These are phyloP conservation scores for Inonotus obliquus DNA, from an alignment of 1,284 basidiomycete genomes.

Conservation along the genomic window DNA sequence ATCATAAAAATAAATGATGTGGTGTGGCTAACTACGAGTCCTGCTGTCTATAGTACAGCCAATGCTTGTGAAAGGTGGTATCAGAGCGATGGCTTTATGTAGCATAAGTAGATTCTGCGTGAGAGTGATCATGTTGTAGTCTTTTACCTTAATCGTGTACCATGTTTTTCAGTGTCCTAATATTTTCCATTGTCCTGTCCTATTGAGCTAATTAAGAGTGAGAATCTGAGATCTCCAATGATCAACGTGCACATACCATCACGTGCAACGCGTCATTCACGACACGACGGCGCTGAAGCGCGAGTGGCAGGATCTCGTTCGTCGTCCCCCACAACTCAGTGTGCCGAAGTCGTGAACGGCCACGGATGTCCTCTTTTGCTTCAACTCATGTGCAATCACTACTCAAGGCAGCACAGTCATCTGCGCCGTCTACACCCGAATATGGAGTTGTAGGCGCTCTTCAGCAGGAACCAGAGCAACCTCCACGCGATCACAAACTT, in stretches of 20 bases:
- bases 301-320: background rate
- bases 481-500: background rate
- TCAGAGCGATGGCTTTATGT: background rate
- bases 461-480: background rate
- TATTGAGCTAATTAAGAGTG: too few species aligned
- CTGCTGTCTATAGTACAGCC: constrained; percentile 11
- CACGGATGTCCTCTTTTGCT: constrained; percentile 16
- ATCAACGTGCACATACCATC: too few species aligned
- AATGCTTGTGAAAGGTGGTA: constrained; percentile 5
- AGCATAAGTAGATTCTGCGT: too few species aligned
- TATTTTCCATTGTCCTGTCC: too few species aligned
- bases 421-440: background rate
- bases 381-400: constrained; percentile 13
- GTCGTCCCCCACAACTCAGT: background rate
- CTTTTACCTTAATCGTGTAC: too few species aligned
- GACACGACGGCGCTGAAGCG: background rate
- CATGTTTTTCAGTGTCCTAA: too few species aligned
- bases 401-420: background rate
- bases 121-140: too few species aligned
- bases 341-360: background rate
- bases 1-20: background rate
- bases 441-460: background rate
- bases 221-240: too few species aligned
- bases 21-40: background rate
- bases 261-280: too few species aligned